These are phyloP conservation scores for Thelephora terrestris DNA, from an alignment of 1,284 basidiomycete species.

Conservation along the genomic window DNA sequence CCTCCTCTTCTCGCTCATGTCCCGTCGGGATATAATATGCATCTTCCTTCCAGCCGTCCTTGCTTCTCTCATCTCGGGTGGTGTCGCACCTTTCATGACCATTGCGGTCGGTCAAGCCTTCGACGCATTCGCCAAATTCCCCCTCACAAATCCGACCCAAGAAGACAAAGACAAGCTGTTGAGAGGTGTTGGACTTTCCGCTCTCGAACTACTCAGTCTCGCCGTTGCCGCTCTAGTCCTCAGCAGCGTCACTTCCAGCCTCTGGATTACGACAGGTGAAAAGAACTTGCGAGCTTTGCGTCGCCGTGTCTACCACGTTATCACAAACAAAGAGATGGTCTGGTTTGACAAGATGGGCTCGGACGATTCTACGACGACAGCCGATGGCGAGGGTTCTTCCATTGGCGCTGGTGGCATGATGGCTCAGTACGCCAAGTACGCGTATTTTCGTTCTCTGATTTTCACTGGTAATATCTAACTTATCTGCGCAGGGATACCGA, in stretches of 20 bases:
- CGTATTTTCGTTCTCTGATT: conserved; percentile 7
- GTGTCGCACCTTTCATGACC: conserved; percentile 91
- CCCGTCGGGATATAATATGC: conserved; percentile 40
- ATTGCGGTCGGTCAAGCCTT: conserved; percentile 82
- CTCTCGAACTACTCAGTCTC: conserved; percentile 64
- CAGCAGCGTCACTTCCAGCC: conserved; percentile 62
- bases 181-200: conserved; percentile 46
- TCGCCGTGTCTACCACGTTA: conserved; percentile 56
- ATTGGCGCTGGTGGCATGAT: conserved; percentile 88
- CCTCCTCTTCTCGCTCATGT: conserved; percentile 59
- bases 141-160: conserved; percentile 35
- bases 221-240: conserved; percentile 62
- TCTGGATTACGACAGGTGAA: conserved; percentile 90
- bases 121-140: conserved; percentile 59
- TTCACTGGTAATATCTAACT: conserved; percentile 2
- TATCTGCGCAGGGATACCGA: conserved; percentile 75
- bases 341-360: conserved; percentile 86
- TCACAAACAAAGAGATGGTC: conserved; percentile 66
- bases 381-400: conserved; percentile 37
- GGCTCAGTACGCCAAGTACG: conserved; percentile 86
- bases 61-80: conserved; percentile 61
- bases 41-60: conserved; percentile 67
- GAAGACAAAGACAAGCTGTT: conserved; percentile 45
- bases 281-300: conserved; percentile 65
- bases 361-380: conserved; percentile 37